Evolutionary conservation across 1,284 basidiomycete species (phyloP).

Genomic region (Ceratorhiza oryzae-sativae): DNA sequence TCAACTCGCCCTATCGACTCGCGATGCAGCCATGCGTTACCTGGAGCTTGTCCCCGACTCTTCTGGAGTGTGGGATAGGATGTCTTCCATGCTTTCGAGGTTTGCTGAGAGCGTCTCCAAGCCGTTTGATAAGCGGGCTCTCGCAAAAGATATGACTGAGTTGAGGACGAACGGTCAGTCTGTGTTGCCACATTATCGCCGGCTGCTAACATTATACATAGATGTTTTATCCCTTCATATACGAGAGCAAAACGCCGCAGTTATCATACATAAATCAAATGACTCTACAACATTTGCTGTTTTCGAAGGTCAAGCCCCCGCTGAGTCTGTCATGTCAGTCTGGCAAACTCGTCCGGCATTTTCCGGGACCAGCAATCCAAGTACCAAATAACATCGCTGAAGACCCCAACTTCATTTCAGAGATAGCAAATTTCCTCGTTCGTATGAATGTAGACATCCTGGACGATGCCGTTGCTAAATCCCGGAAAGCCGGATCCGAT

Average conservation of each 20-base stretch:
- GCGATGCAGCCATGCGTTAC: not conserved
- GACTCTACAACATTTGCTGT: slow-evolving; percentile 51
- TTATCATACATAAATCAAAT: slow-evolving; percentile 37
- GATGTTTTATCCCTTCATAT: slow-evolving; percentile 54
- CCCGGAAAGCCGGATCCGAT: slow-evolving; percentile 43
- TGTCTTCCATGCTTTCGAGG: not conserved
- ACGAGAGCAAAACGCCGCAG: slow-evolving; percentile 53
- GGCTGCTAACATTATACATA: slow-evolving; percentile 38
- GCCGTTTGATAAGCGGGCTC: not conserved
- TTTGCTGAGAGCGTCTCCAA: not conserved
- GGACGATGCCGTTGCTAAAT: slow-evolving; percentile 41
- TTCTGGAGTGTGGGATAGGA: not conserved
- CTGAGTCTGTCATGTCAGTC: slow-evolving; percentile 50
- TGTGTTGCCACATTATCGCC: not conserved
- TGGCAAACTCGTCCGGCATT: slow-evolving; percentile 53
- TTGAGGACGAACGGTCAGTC: not conserved
- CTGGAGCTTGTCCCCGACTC: not conserved
- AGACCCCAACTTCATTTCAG: slow-evolving; percentile 47
- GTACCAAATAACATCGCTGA: slow-evolving; percentile 42
- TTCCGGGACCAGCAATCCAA: slow-evolving; percentile 48
- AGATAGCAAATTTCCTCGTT: slow-evolving; percentile 50
- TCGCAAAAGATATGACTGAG: not conserved
- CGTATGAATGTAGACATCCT: slow-evolving; percentile 49
- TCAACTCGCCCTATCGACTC: not conserved
- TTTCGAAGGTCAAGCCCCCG: slow-evolving; percentile 54